Evolutionary conservation across 1,284 basidiomycete genomes (phyloP).

Genomic region (Boletus semigastroideus): DNA sequence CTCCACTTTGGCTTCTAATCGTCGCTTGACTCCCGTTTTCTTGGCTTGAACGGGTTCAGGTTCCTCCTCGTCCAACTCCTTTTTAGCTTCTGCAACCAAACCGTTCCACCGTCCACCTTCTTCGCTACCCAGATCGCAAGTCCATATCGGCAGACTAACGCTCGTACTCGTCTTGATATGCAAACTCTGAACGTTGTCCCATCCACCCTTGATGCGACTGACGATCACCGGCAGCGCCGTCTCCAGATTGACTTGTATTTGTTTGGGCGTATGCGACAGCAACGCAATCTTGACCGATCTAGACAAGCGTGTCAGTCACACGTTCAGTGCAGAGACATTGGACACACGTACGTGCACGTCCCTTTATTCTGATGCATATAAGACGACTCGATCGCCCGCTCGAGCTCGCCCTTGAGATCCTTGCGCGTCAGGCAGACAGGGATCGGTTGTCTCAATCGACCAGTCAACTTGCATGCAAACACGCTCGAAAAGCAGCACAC

Average conservation of each 20-base stretch:
- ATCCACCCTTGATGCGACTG: constrained; percentile 72
- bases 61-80: constrained; percentile 25
- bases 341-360: constrained; percentile 76
- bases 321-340: neutral
- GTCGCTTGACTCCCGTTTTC: constrained; percentile 6
- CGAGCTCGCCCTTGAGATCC: constrained; percentile 87
- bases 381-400: constrained; percentile 87
- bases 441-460: constrained; percentile 77
- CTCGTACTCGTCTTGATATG: constrained; percentile 90
- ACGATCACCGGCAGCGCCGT: constrained; percentile 80
- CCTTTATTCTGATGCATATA: constrained; percentile 93
- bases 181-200: constrained; percentile 90
- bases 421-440: constrained; percentile 86
- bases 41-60: constrained; percentile 32
- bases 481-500: constrained; percentile 20
- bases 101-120: constrained; percentile 66
- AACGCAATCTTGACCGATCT: constrained; percentile 87
- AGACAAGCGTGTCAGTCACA: neutral
- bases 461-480: constrained; percentile 6
- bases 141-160: constrained; percentile 90
- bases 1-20: constrained; percentile 9
- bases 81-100: constrained; percentile 39
- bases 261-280: constrained; percentile 67
- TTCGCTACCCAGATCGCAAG: constrained; percentile 62
- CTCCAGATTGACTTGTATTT: constrained; percentile 81